These are phyloP conservation scores for Gleditsia sinensis DNA, from an alignment of 306 rosid genomes.

Conservation along the genomic window DNA sequence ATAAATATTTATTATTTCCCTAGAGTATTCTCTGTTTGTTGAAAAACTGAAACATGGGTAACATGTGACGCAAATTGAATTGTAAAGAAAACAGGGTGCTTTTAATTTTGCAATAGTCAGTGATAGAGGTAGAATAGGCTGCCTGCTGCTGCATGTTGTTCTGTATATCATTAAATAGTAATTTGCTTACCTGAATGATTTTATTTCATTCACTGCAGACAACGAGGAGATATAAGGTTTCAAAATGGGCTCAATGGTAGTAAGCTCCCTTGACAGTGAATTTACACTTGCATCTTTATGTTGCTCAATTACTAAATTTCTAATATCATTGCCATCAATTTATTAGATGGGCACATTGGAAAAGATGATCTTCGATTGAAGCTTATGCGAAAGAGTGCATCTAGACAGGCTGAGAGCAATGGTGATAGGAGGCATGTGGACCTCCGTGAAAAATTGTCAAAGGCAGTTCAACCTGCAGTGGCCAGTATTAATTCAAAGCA, in stretches of 20 bases:
- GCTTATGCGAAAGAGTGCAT: slow-evolving; percentile 73
- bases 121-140: neutral
- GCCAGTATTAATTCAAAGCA: slow-evolving; percentile 46
- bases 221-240: slow-evolving; percentile 58
- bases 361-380: slow-evolving; percentile 88
- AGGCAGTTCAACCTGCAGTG: slow-evolving; percentile 43
- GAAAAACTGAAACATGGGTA: neutral
- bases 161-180: slow-evolving; percentile 1
- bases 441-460: slow-evolving; percentile 88
- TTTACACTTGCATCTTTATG: slow-evolving; percentile 32
- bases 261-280: slow-evolving; percentile 42
- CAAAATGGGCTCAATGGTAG: slow-evolving; percentile 63
- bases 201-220: slow-evolving; percentile 57
- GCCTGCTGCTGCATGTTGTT: slow-evolving; percentile 12
- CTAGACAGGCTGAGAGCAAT: slow-evolving; percentile 48
- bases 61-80: neutral
- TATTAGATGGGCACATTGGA: slow-evolving; percentile 53
- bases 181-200: slow-evolving; percentile 8
- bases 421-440: slow-evolving; percentile 60
- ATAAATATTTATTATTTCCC: neutral
- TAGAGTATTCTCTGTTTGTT: neutral
- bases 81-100: neutral
- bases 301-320: slow-evolving; percentile 30
- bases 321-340: slow-evolving; percentile 31
- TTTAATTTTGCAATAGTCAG: slow-evolving; percentile 4